These are phyloP conservation scores for Coelastrella sp. DNA, from an alignment of 139 green algal genomes.

Conservation along the genomic window DNA sequence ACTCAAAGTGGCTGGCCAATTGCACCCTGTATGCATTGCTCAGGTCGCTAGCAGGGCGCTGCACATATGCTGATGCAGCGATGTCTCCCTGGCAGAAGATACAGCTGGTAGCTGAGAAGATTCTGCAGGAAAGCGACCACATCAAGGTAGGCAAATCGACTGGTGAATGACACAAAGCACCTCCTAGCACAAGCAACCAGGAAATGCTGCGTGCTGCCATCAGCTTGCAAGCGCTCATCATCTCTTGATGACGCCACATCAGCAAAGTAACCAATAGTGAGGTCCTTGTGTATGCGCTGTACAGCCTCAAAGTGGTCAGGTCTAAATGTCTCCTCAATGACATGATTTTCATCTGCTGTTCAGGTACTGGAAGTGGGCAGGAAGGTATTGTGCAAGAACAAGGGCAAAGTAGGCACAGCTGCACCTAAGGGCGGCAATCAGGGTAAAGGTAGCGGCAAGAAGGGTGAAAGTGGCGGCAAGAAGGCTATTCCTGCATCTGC, in stretches of 20 bases:
- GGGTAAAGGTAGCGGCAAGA: not conserved
- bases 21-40: too few species aligned
- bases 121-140: not conserved
- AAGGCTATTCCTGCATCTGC: not conserved
- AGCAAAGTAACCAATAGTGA: too few species aligned
- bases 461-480: not conserved
- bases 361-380: not conserved
- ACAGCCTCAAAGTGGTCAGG: too few species aligned
- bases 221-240: too few species aligned
- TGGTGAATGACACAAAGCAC: not conserved
- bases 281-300: too few species aligned
- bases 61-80: not conserved
- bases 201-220: too few species aligned
- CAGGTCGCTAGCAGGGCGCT: not conserved
- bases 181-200: too few species aligned
- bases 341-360: too few species aligned
- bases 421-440: not conserved
- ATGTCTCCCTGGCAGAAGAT: constrained; percentile 21
- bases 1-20: too few species aligned
- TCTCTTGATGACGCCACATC: too few species aligned
- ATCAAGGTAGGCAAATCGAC: not conserved
- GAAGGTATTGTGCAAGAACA: constrained; percentile 22
- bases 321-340: too few species aligned
- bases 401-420: not conserved
- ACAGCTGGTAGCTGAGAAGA: not conserved